Base-by-base conservation (phyloP, 2,329 filamentous ascomycete species). In the Aspergillus caelatus region DNA sequence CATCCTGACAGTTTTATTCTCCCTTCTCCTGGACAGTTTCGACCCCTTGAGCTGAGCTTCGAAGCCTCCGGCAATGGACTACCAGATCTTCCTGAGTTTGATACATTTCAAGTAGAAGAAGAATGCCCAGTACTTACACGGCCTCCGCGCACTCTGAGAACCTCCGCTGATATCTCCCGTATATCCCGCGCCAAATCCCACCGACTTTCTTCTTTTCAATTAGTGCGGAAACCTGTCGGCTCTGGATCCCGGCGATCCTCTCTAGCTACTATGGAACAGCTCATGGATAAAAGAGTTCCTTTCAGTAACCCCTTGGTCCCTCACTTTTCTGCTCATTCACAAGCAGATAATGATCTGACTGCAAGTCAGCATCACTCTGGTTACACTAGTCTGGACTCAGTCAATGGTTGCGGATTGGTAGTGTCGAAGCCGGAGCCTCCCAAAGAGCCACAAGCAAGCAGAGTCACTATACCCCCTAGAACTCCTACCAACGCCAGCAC, bases 1-100 rank as follows among this genome's bases (percentile, higher is more conserved):
- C 52, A 39, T 39, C 52, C 52, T 39, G 52, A 55, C 5, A 55
- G 32, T 19, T 55, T 55, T 70, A 12, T 64, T 68, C 62, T 68
- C 30, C 48, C 63, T 21, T 60, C 61, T 12, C 32, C 67, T 23
- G 66, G 67, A 23, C 64, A 67, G 16, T 82, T 78, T 66, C 71
- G 76, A 39, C 81, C 81, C 4, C 71, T 83, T n/a, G 77, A 83
- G 69, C 72, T 83, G 54, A 83, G 77, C 67, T 82, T 84, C 59
- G 78, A 82, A 68, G 69, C 75, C 58, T 75, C 78, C n/a, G 76
- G 76, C 45, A 80, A 81, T 68, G 74, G 75, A 62, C 69, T 83
- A 16, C 80, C 81, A 32, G 75, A 80, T 62, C 73, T 84, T 34
- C 81, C 81, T 23, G 72, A 73, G 28, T 84, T 84, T 64, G 75